These are phyloP conservation scores for Emmonsia crescens DNA, from an alignment of 2,329 filamentous ascomycete species.

Conservation along the genomic window DNA sequence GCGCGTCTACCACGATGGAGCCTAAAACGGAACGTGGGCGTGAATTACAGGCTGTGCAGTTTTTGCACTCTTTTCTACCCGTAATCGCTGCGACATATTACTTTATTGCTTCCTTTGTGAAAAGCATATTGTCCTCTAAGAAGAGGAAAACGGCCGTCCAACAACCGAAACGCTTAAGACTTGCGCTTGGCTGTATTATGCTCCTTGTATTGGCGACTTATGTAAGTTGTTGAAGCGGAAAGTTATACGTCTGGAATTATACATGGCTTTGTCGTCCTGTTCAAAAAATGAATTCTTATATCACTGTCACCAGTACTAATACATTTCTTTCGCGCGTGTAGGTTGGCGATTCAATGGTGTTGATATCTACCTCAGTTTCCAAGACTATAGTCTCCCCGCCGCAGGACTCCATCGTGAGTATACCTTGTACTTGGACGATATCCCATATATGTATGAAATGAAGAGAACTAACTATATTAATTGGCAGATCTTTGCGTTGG, in stretches of 20 bases:
- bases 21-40: background rate
- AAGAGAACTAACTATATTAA: background rate
- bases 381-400: background rate
- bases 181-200: slow-evolving; percentile 34
- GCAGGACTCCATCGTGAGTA: slow-evolving; percentile 12
- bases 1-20: slow-evolving; percentile 1
- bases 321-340: background rate
- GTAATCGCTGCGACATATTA: slow-evolving; percentile 49
- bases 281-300: background rate
- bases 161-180: slow-evolving; percentile 32
- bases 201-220: slow-evolving; percentile 28
- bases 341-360: slow-evolving; percentile 13
- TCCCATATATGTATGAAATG: background rate
- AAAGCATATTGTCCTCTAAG: slow-evolving; percentile 45
- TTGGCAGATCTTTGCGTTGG: slow-evolving; percentile 44
- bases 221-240: slow-evolving; percentile 21
- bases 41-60: slow-evolving; percentile 5
- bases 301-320: background rate
- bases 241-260: background rate
- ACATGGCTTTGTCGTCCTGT: background rate
- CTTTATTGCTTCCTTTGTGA: slow-evolving; percentile 38
- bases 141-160: slow-evolving; percentile 27
- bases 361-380: slow-evolving; percentile 9
- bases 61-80: slow-evolving; percentile 27
- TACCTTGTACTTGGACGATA: background rate